Base-by-base conservation (phyloP, 306 rosid genomes). In the Mimosa bimucronata region DNA sequence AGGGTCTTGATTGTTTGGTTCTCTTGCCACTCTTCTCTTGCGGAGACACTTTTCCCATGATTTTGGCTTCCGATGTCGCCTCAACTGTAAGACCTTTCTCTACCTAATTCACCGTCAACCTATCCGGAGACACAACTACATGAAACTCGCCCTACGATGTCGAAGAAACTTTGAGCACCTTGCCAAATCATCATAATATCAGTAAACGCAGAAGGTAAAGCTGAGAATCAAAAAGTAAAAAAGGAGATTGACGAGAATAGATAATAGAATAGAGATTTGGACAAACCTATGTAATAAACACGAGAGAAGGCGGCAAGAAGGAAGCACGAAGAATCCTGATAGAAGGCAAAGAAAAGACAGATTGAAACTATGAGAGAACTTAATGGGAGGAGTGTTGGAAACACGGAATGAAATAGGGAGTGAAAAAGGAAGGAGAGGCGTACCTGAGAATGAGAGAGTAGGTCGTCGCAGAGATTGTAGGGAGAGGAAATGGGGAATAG, bases 21-120 rank as follows among this genome's bases (percentile, higher is more conserved):
- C 66, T 84, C 91, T 75, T 92, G 57, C 79, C 66, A 28, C 72
- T 73, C 75, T 84, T 88, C 69, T 91, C 97, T 34, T 84, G 91
- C 18, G 94, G 72, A 9, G 87, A 88, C 16, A 78, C 86, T 40
- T 90, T 92, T 21, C 97, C 97, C 98, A 95, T 95, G 19, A 46
- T 71, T 26, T 44, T 70, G 10, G 19, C 57, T 44, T 44, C 31
- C 23, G 74, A 58, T 38, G 67, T 18, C 16, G 14, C 82, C 88
- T 12, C 86, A 55, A 9, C 66, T 26, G 3, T 15, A 18, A 66
- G 29, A 29, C 76, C 61, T 50, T 73, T 10, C 70, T 31, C 40
- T 7, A 16, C 12, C 37, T 66, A 66, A 66, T 2, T 10, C 9
- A 66, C 9, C 57, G 28, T 16, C 44, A 70, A 74, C 46, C 1